Evolutionary conservation across 352 stramenopile genomes (phyloP).

Genomic region (Phytophthora ramorum): DNA sequence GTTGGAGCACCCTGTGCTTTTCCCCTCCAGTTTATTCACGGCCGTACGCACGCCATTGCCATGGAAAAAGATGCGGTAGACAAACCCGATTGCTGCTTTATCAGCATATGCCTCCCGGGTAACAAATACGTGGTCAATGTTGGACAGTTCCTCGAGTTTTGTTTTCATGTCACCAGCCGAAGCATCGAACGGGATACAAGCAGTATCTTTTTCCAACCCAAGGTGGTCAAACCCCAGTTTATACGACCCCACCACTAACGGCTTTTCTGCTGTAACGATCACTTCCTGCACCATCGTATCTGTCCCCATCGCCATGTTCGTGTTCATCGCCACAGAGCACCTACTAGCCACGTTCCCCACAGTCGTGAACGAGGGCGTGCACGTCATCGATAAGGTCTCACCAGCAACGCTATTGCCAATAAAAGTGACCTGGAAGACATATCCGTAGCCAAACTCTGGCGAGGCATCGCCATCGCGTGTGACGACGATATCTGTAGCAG

Average conservation of each 20-base stretch:
- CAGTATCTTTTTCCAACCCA: conserved; percentile 37
- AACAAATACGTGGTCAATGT: conserved; percentile 85
- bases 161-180: conserved; percentile 59
- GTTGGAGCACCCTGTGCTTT: conserved; percentile 33
- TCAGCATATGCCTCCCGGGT: conserved; percentile 45
- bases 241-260: conserved; percentile 67
- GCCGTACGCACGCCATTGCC: conserved; percentile 68
- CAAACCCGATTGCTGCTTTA: conserved; percentile 57
- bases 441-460: conserved; percentile 64
- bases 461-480: conserved; percentile 76
- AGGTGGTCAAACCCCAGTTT: conserved; percentile 54
- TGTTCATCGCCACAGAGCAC: conserved; percentile 63
- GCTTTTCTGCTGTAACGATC: conserved; percentile 58
- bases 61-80: conserved; percentile 82
- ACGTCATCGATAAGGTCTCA: conserved; percentile 41
- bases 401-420: conserved; percentile 74
- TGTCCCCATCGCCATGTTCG: conserved; percentile 65
- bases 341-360: conserved; percentile 50
- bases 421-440: conserved; percentile 80
- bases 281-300: conserved; percentile 79
- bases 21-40: conserved; percentile 26
- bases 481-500: conserved; percentile 63
- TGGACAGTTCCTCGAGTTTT: conserved; percentile 60
- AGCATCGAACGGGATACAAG: conserved; percentile 72
- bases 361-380: conserved; percentile 38